A percentile compares a stretch with the other conserved stretches of the same genome.
phyloP scores from a whole-genome alignment of 352 stramenopile genomes.

The Pythium graminicola region DNA sequence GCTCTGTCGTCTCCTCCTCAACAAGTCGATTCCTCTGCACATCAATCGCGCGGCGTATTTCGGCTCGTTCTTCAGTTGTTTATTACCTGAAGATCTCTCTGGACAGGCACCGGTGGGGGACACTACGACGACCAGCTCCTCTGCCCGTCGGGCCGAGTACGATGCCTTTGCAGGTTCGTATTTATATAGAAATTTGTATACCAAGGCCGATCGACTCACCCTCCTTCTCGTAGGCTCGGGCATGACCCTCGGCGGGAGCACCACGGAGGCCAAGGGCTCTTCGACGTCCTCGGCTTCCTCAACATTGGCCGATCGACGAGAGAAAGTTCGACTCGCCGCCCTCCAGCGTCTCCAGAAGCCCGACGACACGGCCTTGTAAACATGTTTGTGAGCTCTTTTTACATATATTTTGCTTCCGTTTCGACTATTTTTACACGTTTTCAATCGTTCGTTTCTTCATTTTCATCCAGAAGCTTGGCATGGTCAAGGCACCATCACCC shows the following conservation, averaged over 20 bases:
- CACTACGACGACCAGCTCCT: not conserved
- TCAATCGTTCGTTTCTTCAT: constrained; percentile 8
- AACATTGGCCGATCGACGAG: constrained; percentile 44
- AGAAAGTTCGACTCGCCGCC: constrained; percentile 57
- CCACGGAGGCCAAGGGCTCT: constrained; percentile 3
- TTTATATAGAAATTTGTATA: no score
- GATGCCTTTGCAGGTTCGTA: constrained; percentile 52
- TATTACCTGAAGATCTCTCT: constrained; percentile 51
- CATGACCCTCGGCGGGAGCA: constrained; percentile 25
- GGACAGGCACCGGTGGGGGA: constrained; percentile 60
- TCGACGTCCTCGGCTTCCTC: constrained; percentile 11
- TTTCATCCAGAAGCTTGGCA: constrained; percentile 7
- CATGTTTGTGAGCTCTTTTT: not conserved
- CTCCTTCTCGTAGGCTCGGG: constrained; percentile 25
- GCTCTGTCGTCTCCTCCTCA: constrained; percentile 74
- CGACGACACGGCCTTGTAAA: constrained; percentile 10
- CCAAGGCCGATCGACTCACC: no score
- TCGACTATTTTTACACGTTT: not conserved
- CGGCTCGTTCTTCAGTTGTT: constrained; percentile 83
- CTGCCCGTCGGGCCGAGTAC: constrained; percentile 36
- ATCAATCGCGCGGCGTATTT: constrained; percentile 92
- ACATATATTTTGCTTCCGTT: not conserved
- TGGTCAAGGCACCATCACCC: constrained; percentile 10
- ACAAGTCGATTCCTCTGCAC: constrained; percentile 78
- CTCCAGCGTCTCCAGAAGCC: constrained; percentile 43